Conservation (phyloP, 2,329 filamentous ascomycete genomes). For the Apiospora koreana region DNA sequence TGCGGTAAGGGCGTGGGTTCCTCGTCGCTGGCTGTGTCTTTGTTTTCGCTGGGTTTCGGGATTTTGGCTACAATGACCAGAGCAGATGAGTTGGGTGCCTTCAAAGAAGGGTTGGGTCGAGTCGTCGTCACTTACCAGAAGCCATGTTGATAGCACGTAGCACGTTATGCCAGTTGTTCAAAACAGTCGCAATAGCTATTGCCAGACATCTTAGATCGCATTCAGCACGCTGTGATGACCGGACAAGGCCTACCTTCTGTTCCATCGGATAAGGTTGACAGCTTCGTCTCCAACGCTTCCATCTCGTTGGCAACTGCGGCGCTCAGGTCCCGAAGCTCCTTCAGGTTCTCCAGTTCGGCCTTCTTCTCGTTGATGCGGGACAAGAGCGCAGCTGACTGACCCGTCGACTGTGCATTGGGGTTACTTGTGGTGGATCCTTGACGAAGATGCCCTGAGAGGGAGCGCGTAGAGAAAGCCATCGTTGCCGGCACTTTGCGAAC, state of each 20-base stretch:
- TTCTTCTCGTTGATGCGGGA: constrained; percentile 85
- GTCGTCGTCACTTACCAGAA: constrained; percentile 58
- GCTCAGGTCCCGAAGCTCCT: constrained; percentile 76
- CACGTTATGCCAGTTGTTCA: constrained; percentile 88
- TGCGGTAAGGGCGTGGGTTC: constrained; percentile 65
- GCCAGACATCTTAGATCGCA: constrained; percentile 10
- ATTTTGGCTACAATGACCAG: constrained; percentile 61
- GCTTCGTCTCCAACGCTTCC: constrained; percentile 77
- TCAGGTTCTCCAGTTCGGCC: constrained; percentile 76
- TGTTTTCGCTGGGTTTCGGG: constrained; percentile 54
- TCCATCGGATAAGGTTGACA: constrained; percentile 75
- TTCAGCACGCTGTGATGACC: background rate
- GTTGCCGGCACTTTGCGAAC: constrained; percentile 13
- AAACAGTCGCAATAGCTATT: constrained; percentile 76
- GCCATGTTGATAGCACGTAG: constrained; percentile 85
- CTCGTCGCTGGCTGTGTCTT: constrained; percentile 23
- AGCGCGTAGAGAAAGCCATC: constrained; percentile 60
- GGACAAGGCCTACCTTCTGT: constrained; percentile 65
- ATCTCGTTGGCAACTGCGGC: constrained; percentile 79
- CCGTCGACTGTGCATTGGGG: constrained; percentile 42
- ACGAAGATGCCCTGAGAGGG: constrained; percentile 67
- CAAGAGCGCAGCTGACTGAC: constrained; percentile 70
- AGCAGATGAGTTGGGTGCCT: background rate
- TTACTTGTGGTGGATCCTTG: constrained; percentile 55
- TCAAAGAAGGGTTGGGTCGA: constrained; percentile 17